Percentiles rank a stretch among this genome's conserved stretches.
These are phyloP conservation scores for Phialemoniopsis sp. DNA, from an alignment of 2,329 filamentous ascomycete genomes.

Conservation along the genomic window DNA sequence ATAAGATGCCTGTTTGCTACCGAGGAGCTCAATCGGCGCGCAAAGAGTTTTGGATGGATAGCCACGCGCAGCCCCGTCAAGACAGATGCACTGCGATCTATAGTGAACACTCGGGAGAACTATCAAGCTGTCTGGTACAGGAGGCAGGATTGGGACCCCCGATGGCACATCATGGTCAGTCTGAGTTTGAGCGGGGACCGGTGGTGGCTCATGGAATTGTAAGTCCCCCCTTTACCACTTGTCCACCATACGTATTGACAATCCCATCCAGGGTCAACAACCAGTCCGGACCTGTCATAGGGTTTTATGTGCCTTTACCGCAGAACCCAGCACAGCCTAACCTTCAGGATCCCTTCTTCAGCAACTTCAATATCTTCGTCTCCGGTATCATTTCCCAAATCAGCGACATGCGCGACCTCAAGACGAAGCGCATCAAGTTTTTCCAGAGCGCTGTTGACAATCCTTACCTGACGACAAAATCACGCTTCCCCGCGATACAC, in stretches of 20 bases:
- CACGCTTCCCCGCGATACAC: conserved; percentile 33
- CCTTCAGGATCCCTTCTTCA: conserved; percentile 46
- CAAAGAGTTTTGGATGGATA: conserved; percentile 63
- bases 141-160: conserved; percentile 64
- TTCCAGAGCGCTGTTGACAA: conserved; percentile 23
- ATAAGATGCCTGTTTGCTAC: conserved; percentile 59
- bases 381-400: conserved; percentile 48
- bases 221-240: conserved; percentile 24
- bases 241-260: not conserved
- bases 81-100: conserved; percentile 51
- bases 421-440: conserved; percentile 37
- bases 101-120: conserved; percentile 59
- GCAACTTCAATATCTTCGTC: conserved; percentile 43
- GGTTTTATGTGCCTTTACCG: conserved; percentile 10
- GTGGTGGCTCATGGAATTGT: conserved; percentile 73
- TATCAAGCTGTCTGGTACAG: conserved; percentile 66
- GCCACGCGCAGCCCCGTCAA: conserved; percentile 42
- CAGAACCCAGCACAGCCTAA: conserved; percentile 32
- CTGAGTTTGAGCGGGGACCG: conserved; percentile 69
- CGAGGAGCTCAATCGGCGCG: conserved; percentile 57
- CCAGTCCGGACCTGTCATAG: conserved; percentile 11
- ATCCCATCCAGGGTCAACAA: not conserved
- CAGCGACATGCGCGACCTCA: conserved; percentile 42
- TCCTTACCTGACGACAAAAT: conserved; percentile 28
- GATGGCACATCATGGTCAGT: conserved; percentile 70